Conservation (phyloP, 495 filamentous ascomycete species). For the Echria macrotheca region DNA sequence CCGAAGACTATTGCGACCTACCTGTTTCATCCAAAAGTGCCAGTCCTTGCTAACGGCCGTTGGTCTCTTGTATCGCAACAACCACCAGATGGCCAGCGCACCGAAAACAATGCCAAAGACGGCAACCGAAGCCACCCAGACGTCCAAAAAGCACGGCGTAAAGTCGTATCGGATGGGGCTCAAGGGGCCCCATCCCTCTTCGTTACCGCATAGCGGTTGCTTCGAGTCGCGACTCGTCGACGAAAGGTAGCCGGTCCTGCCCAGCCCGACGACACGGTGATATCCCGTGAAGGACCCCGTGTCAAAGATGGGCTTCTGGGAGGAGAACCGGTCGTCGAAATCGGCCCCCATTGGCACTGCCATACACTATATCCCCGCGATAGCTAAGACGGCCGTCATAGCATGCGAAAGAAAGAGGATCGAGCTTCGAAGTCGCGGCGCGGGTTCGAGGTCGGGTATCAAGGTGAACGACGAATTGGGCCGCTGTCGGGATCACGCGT, state of each 20-base stretch:
- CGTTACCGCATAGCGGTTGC: conserved; percentile 77
- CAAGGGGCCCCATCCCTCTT: conserved; percentile 92
- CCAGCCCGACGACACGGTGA: conserved; percentile 33
- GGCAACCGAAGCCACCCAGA: conserved; percentile 72
- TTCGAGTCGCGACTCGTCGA: conserved; percentile 32
- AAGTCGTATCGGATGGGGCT: conserved; percentile 81
- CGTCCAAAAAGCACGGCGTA: conserved; percentile 93
- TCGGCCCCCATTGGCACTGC: conserved; percentile 25
- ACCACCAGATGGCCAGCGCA: conserved; percentile 65
- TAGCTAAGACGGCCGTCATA: conserved; percentile 19
- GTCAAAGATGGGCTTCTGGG: conserved; percentile 42
- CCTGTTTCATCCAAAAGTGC: conserved; percentile 93
- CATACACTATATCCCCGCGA: conserved; percentile 16
- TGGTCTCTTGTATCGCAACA: conserved; percentile 55
- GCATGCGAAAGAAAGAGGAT: conserved; percentile 16
- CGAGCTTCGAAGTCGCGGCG: no score
- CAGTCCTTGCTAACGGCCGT: conserved; percentile 73
- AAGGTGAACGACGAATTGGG: no score
- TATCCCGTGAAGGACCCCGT: conserved; percentile 52
- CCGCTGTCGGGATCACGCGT: no score
- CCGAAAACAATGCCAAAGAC: conserved; percentile 72
- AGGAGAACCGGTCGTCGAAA: conserved; percentile 18
- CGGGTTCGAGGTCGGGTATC: background rate
- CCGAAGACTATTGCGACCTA: conserved; percentile 34
- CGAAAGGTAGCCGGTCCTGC: conserved; percentile 39